Conservation (phyloP, 257 asterid genomes). For the Verbena officinalis region DNA sequence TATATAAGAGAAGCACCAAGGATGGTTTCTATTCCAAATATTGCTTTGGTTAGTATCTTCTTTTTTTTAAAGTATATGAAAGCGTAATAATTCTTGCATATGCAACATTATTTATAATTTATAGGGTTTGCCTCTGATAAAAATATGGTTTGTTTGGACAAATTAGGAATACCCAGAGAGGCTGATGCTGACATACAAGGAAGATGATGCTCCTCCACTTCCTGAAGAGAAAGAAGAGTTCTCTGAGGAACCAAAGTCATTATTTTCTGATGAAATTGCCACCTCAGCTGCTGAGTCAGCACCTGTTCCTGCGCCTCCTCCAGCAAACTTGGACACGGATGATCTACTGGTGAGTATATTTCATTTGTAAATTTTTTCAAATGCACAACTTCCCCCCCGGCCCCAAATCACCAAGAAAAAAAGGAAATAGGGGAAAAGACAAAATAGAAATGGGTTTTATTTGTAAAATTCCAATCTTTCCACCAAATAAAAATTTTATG, state of each 20-base stretch:
- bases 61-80: conserved; percentile 13
- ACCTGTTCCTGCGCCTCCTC: conserved; percentile 50
- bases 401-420: no score
- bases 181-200: conserved; percentile 92
- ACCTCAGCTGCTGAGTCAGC: conserved; percentile 49
- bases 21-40: conserved; percentile 55
- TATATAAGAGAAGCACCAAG: conserved; percentile 70
- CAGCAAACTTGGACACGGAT: conserved; percentile 57
- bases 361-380: no score
- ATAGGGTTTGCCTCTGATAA: conserved; percentile 6
- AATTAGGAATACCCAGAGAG: conserved; percentile 92
- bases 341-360: conserved; percentile 87
- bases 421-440: no score
- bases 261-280: conserved; percentile 49
- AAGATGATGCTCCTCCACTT: conserved; percentile 68
- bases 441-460: no score
- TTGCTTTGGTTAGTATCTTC: conserved; percentile 51
- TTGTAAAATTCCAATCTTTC: no score
- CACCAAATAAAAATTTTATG: no score
- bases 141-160: conserved; percentile 16
- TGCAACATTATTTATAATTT: neutral
- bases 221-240: conserved; percentile 58
- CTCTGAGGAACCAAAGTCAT: conserved; percentile 52
- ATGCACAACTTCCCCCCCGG: no score
- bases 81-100: neutral